Conservation (phyloP, 108 stramenopile genomes). For the Cyclotella kingstonii region DNA sequence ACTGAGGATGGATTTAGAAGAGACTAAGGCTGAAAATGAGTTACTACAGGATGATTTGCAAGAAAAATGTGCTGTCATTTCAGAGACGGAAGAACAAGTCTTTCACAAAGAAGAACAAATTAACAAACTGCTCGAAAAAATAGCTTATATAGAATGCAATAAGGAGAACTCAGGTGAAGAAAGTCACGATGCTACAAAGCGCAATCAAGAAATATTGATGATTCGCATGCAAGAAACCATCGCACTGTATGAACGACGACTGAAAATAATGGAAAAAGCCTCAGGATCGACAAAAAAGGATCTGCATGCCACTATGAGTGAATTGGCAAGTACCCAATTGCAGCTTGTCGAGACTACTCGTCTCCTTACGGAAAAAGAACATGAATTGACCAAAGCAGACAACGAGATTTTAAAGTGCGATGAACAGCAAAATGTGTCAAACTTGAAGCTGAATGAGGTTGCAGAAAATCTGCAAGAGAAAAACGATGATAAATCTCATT, state of each 20-base stretch:
- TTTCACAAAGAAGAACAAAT: conserved; percentile 18
- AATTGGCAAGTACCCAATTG: conserved; percentile 18
- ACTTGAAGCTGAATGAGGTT: conserved; percentile 13
- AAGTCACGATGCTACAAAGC: neutral
- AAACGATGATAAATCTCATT: conserved; percentile 19
- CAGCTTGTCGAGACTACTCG: conserved; percentile 17
- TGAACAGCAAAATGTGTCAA: conserved; percentile 1
- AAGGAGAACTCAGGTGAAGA: neutral
- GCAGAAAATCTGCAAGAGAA: conserved; percentile 19
- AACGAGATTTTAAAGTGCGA: conserved; percentile 7
- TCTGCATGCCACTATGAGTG: conserved; percentile 3
- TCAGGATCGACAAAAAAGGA: conserved; percentile 33
- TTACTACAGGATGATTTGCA: conserved; percentile 44
- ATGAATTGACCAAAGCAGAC: conserved; percentile 20
- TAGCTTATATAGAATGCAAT: conserved; percentile 1
- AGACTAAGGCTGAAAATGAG: conserved; percentile 41
- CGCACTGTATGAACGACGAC: neutral
- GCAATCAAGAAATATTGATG: neutral
- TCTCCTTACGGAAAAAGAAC: conserved; percentile 19
- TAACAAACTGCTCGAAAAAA: conserved; percentile 22
- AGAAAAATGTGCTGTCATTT: conserved; percentile 19
- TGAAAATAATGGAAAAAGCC: conserved; percentile 21
- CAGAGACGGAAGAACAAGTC: conserved; percentile 26
- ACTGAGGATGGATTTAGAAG: conserved; percentile 42
- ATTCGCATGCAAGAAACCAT: neutral